These are phyloP conservation scores for Pichia paraexigua DNA, from an alignment of 805 yeast genomes.

Conservation along the genomic window DNA sequence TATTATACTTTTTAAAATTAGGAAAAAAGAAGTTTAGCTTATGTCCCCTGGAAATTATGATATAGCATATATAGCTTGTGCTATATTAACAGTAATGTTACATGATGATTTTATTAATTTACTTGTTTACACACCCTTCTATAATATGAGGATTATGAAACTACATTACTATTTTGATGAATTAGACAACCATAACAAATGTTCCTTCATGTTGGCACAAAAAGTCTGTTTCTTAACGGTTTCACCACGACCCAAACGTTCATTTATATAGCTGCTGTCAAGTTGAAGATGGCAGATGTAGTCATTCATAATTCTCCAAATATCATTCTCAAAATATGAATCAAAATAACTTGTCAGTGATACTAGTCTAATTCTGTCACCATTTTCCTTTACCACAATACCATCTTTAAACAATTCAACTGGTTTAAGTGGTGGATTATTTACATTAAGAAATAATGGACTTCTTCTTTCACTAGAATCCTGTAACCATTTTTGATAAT, in stretches of 20 bases:
- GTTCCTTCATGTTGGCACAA: conserved; percentile 24
- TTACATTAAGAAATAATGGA: conserved; percentile 26
- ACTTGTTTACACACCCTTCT: no score
- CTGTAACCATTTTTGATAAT: conserved; percentile 15
- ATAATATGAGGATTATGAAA: not conserved
- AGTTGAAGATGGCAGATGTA: conserved; percentile 24
- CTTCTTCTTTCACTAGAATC: conserved; percentile 22
- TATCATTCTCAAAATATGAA: conserved; percentile 17
- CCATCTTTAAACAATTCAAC: conserved; percentile 24
- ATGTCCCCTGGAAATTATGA: no score
- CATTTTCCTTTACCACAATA: conserved; percentile 26
- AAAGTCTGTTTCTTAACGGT: conserved; percentile 14
- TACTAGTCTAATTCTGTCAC: conserved; percentile 25
- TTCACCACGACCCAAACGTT: conserved; percentile 18
- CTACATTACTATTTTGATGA: not conserved
- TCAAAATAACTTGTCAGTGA: conserved; percentile 18
- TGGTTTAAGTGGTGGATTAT: conserved; percentile 26
- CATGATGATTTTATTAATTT: no score
- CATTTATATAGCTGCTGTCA: conserved; percentile 21
- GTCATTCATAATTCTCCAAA: conserved; percentile 28
- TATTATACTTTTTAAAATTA: no score
- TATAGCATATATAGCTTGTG: no score
- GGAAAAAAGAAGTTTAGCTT: no score
- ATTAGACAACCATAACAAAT: conserved; percentile 22
- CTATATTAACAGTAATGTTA: no score